A percentile compares a stretch with the other conserved stretches of the same genome.
Evolutionary conservation across 108 stramenopile species (phyloP).

Genomic region (Skeletonema tropicum): DNA sequence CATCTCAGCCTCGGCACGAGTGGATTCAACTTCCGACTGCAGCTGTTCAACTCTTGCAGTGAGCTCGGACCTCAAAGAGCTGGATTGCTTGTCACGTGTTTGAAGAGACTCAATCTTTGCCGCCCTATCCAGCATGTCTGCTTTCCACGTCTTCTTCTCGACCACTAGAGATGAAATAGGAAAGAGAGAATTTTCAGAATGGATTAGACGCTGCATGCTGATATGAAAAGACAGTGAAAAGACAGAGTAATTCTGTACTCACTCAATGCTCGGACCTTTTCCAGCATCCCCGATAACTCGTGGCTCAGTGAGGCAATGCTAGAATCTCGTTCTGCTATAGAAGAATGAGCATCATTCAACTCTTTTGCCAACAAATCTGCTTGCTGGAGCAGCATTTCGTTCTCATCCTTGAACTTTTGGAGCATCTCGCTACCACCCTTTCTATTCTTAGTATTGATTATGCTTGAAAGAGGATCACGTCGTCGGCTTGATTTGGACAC

Average conservation of each 20-base stretch:
- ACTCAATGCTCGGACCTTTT: constrained; percentile 24
- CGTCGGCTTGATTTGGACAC: constrained; percentile 13
- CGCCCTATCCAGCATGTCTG: constrained; percentile 12
- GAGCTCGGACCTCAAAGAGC: constrained; percentile 19
- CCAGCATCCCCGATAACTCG: constrained; percentile 18
- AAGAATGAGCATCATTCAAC: constrained; percentile 26
- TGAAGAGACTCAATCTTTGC: constrained; percentile 26
- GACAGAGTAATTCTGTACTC: background rate
- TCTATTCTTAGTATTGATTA: constrained; percentile 10
- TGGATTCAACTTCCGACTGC: constrained; percentile 18
- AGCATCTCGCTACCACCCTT: background rate
- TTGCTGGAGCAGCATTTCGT: constrained; percentile 30
- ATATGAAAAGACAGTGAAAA: background rate
- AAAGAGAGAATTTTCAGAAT: background rate
- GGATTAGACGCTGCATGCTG: background rate
- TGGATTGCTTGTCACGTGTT: constrained; percentile 11
- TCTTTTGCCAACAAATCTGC: constrained; percentile 35
- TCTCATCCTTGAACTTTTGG: constrained; percentile 36
- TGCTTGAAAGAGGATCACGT: constrained; percentile 16
- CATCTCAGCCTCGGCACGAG: constrained; percentile 19
- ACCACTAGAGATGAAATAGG: constrained; percentile 10
- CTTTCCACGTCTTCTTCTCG: constrained; percentile 33
- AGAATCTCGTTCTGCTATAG: constrained; percentile 27
- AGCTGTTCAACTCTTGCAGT: constrained; percentile 17
- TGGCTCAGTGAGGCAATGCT: constrained; percentile 22